Evolutionary conservation across 768 basidiomycete species (phyloP).

Genomic region (Mrakia gelida): DNA sequence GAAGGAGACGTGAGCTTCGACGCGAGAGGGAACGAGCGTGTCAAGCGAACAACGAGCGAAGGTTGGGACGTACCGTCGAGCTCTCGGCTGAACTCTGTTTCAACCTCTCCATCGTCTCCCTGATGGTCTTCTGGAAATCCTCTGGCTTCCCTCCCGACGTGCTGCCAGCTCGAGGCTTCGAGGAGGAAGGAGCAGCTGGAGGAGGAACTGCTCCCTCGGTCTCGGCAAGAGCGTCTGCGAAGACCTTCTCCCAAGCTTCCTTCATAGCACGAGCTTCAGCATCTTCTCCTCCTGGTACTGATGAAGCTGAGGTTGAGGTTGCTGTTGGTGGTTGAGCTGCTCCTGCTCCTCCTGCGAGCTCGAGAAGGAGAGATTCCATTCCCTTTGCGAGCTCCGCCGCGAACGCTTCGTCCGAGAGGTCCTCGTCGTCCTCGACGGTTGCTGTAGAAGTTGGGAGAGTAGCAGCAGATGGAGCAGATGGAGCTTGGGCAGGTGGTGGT

Average conservation of each 20-base stretch:
- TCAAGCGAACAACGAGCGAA: not conserved
- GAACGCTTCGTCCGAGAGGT: conserved; percentile 44
- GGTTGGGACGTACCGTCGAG: not conserved
- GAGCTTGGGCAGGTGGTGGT: conserved; percentile 35
- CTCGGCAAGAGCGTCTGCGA: conserved; percentile 60
- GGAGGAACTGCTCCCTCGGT: conserved; percentile 24
- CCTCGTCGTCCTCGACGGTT: conserved; percentile 34
- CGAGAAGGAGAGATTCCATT: conserved; percentile 52
- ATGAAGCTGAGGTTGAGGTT: not conserved
- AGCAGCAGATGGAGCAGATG: conserved; percentile 31
- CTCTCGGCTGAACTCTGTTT: conserved; percentile 46
- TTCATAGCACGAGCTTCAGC: conserved; percentile 1
- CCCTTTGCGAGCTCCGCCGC: conserved; percentile 47
- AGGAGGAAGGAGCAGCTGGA: not conserved
- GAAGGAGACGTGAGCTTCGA: no score
- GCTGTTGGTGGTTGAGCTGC: not conserved
- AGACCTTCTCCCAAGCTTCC: conserved; percentile 64
- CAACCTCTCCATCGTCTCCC: conserved; percentile 68
- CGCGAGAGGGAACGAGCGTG: not conserved
- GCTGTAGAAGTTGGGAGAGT: conserved; percentile 11
- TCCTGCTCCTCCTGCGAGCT: conserved; percentile 41
- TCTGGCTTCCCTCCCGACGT: not conserved
- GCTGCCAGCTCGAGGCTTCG: conserved; percentile 25
- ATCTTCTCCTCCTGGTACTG: not conserved
- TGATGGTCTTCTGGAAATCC: conserved; percentile 66